A percentile compares a stretch with the other conserved stretches of the same genome.
Evolutionary conservation across 208 protist genomes (phyloP).

Genomic region (Trypanosoma cruzi): DNA sequence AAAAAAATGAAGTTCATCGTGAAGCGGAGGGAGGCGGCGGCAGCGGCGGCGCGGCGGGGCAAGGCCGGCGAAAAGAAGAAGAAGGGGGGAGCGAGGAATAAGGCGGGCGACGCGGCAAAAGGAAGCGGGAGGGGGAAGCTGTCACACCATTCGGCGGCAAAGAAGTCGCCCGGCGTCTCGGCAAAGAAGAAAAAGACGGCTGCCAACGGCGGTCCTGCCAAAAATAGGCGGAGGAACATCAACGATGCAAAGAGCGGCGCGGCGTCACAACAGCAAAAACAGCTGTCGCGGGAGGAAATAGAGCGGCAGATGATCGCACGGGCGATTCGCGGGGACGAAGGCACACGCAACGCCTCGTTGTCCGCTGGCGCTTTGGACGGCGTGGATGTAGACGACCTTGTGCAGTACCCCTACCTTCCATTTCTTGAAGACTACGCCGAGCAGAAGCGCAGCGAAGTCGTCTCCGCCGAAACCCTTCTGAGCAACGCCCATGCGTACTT

Average conservation of each 20-base stretch:
- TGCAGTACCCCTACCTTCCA: conserved; percentile 50
- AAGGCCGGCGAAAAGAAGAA: neutral
- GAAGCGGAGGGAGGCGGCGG: conserved; percentile 25
- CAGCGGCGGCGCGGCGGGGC: neutral
- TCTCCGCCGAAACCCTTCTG: conserved; percentile 66
- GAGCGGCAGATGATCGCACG: conserved; percentile 54
- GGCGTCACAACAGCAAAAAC: conserved; percentile 2
- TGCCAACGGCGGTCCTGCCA: neutral
- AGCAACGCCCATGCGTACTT: conserved; percentile 80
- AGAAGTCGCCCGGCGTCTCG: conserved; percentile 13
- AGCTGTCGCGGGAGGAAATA: conserved; percentile 29
- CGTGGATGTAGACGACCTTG: conserved; percentile 25
- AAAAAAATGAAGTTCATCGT: conserved; percentile 53
- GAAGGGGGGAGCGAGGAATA: neutral
- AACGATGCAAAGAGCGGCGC: neutral
- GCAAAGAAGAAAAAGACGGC: conserved; percentile 10
- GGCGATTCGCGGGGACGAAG: conserved; percentile 52
- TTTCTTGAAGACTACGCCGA: conserved; percentile 79
- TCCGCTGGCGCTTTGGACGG: conserved; percentile 15
- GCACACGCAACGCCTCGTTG: conserved; percentile 8
- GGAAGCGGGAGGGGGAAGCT: conserved; percentile 47
- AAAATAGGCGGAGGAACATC: neutral
- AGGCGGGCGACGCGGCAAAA: conserved; percentile 31
- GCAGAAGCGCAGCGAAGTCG: conserved; percentile 57
- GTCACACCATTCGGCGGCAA: conserved; percentile 29